Base-by-base conservation (phyloP, 805 yeast species). In the Candida nanaspora region DNA sequence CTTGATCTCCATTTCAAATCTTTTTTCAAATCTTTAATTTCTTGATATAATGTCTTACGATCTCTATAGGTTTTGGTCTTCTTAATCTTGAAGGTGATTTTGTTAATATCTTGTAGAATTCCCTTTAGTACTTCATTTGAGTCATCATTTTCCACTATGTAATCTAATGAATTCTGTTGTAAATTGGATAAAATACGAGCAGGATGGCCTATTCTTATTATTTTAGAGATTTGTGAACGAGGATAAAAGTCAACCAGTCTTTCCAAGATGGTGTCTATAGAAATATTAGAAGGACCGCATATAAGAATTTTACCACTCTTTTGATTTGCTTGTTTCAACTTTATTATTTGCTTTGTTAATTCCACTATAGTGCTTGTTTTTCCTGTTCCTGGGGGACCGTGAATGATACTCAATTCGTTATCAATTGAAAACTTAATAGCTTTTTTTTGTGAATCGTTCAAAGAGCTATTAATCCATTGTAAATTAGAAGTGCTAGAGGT, bases 201-300 rank as follows among this genome's bases (percentile, higher is more conserved):
- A 0, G 98, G 98, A 58, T 93, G 97, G 0, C 98, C 98, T 29
- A 91, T 72, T 52, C 98, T 70, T 10, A 91, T 66, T n/a, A 93
- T 60, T 38, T 53, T 51, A 8, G 51, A 33, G n/a, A n/a, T n/a
- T n/a, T n/a, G n/a, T n/a, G n/a, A n/a, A n/a, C n/a, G n/a, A n/a
- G 67, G 59, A 32, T 69, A 54, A 31, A 68, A 61, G 23, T 59
- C 59, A 14, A 23, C 8, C 19, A 91, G 59, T 43, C 97, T 66
- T 58, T 91, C 97, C 37, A 89, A 61, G 14, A 91, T 83, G 0
- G 95, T 91, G 57, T 91, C 98, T 1, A 89, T 95, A 1, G 96
- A 78, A 14, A 88, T 80, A 56, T 91, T 91, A 0, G 97, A 88
- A 0, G 98, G 95, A 0, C 96, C 97, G 63, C 97, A 89, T 0